Evolutionary conservation across 179 eudicot genomes (phyloP).

Genomic region (Beta corolliflora): DNA sequence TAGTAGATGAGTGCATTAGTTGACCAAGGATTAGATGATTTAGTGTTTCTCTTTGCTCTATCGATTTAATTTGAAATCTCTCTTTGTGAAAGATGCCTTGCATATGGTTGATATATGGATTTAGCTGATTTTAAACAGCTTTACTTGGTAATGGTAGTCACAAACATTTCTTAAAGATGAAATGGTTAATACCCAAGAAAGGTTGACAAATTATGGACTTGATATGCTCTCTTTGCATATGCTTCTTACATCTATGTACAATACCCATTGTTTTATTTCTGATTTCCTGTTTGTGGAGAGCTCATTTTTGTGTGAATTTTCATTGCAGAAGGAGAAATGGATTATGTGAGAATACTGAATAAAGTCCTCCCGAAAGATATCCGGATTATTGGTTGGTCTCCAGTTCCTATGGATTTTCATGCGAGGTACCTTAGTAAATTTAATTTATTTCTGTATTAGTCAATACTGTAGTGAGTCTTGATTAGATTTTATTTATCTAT

Average conservation of each 20-base stretch:
- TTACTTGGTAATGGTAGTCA: neutral
- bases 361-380: constrained; percentile 85
- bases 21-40: neutral
- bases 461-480: neutral
- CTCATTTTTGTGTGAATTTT: constrained; percentile 1
- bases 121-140: neutral
- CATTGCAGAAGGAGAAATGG: constrained; percentile 65
- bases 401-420: constrained; percentile 75
- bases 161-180: neutral
- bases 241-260: neutral
- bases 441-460: neutral
- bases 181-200: neutral
- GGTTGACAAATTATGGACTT: neutral
- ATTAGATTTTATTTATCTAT: neutral
- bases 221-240: neutral
- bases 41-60: neutral
- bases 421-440: constrained; percentile 61
- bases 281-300: constrained; percentile 4
- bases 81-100: neutral
- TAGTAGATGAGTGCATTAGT: neutral
- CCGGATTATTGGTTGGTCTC: constrained; percentile 83
- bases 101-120: neutral
- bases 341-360: constrained; percentile 74
- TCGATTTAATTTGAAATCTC: constrained; percentile 3
- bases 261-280: neutral